Evolutionary conservation across 1,284 basidiomycete genomes (phyloP).

Genomic region (Tilletia setariae): DNA sequence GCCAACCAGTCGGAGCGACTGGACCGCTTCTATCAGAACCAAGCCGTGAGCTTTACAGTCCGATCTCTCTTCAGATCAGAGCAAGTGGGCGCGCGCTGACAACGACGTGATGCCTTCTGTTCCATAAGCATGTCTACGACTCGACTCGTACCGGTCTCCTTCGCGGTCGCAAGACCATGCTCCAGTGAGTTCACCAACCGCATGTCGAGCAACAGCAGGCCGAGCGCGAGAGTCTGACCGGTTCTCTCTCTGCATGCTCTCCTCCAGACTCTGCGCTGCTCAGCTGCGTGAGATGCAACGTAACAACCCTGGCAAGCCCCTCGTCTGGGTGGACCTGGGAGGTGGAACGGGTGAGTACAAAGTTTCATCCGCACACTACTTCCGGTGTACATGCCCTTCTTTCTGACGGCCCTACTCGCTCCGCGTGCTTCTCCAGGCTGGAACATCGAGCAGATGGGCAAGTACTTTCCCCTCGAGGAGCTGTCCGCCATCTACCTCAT

Average conservation of each 20-base stretch:
- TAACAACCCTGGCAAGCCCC: slow-evolving; percentile 57
- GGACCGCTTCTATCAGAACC: slow-evolving; percentile 51
- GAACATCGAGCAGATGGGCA: slow-evolving; percentile 79
- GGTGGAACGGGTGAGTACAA: slow-evolving; percentile 66
- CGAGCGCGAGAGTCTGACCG: neutral
- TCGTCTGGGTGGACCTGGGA: slow-evolving; percentile 78
- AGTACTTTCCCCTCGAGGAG: slow-evolving; percentile 61
- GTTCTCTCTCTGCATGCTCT: slow-evolving; percentile 37
- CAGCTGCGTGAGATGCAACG: slow-evolving; percentile 62
- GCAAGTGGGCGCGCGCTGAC: no score
- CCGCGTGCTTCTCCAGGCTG: slow-evolving; percentile 58
- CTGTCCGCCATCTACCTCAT: slow-evolving; percentile 66
- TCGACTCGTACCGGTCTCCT: slow-evolving; percentile 49
- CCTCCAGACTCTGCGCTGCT: slow-evolving; percentile 64
- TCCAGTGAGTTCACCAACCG: slow-evolving; percentile 34
- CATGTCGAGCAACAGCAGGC: no score
- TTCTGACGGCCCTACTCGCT: neutral
- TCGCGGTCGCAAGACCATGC: slow-evolving; percentile 51
- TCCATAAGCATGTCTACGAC: slow-evolving; percentile 41
- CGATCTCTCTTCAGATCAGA: no score
- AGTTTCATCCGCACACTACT: no score
- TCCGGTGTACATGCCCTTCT: no score
- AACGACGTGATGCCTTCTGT: no score
- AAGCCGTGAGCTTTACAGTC: slow-evolving; percentile 46
- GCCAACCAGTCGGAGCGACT: slow-evolving; percentile 50